phyloP scores from a whole-genome alignment of 2,329 filamentous ascomycete species.

The Magnaporthales sp. region DNA sequence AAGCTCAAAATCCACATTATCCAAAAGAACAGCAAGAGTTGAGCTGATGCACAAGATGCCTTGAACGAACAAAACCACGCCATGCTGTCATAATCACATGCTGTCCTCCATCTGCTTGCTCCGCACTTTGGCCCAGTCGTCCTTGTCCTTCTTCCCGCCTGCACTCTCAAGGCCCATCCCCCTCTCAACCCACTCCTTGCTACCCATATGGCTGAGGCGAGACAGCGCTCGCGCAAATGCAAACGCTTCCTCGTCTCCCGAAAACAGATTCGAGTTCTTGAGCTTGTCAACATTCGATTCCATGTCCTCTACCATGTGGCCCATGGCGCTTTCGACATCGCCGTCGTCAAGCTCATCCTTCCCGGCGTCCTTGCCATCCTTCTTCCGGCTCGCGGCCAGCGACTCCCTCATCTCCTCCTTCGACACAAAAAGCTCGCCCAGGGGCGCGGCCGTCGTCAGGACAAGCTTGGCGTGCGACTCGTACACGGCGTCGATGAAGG shows the following conservation, averaged over 20 bases:
- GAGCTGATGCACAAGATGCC: not conserved
- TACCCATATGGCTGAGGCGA: constrained; percentile 84
- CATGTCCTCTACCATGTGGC: constrained; percentile 77
- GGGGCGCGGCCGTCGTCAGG: constrained; percentile 77
- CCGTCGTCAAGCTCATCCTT: constrained; percentile 8
- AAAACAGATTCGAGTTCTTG: constrained; percentile 80
- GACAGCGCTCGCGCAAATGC: constrained; percentile 87
- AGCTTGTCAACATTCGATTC: constrained; percentile 77
- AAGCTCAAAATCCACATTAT: not conserved
- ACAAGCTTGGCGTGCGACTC: constrained; percentile 91
- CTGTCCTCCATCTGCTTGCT: constrained; percentile 61
- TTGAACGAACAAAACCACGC: not conserved
- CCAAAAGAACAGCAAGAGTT: not conserved
- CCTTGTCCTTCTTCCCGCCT: constrained; percentile 56
- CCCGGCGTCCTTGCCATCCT: constrained; percentile 24
- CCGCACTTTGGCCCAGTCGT: constrained; percentile 56
- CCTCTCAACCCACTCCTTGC: constrained; percentile 87
- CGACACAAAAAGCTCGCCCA: constrained; percentile 80
- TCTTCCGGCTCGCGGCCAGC: constrained; percentile 32
- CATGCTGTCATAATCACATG: constrained; percentile 35
- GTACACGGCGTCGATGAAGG: constrained; percentile 94
- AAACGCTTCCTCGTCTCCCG: constrained; percentile 92
- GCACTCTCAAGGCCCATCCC: constrained; percentile 58
- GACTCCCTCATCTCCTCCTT: constrained; percentile 58
- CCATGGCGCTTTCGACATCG: constrained; percentile 60